These are phyloP conservation scores for Kickxella alabastrina DNA, from an alignment of 192 early-diverging fungal species.

Conservation along the genomic window DNA sequence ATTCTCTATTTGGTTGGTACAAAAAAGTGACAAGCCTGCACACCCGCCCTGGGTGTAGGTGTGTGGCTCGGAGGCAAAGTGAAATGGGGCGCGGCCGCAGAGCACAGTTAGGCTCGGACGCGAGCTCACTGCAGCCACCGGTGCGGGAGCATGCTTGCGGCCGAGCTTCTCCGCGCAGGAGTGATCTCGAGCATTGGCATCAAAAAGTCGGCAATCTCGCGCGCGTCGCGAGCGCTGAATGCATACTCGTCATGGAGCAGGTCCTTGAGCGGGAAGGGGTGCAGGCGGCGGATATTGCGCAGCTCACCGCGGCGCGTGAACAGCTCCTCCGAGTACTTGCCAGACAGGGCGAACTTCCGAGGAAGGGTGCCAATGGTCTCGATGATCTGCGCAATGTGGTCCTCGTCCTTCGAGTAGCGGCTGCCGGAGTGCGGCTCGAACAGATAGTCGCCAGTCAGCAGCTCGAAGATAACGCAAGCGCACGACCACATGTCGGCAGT, in stretches of 20 bases:
- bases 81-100: no score
- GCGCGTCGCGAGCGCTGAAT: conserved; percentile 64
- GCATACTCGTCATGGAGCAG: conserved; percentile 89
- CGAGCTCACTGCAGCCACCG: conserved; percentile 49
- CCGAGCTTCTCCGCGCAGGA: conserved; percentile 56
- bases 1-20: no score
- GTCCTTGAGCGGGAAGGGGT: conserved; percentile 75
- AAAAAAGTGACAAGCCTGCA: no score
- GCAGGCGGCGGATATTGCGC: conserved; percentile 81
- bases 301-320: conserved; percentile 89
- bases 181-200: conserved; percentile 73
- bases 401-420: conserved; percentile 88
- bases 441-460: conserved; percentile 89
- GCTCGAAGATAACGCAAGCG: conserved; percentile 92
- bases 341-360: conserved; percentile 70
- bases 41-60: no score
- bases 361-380: conserved; percentile 89
- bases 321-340: conserved; percentile 79
- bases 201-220: conserved; percentile 75
- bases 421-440: conserved; percentile 88
- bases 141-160: conserved; percentile 57
- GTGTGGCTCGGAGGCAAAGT: no score
- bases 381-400: conserved; percentile 95
- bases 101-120: no score
- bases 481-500: conserved; percentile 92